phyloP scores from a whole-genome alignment of 768 basidiomycete species.

The Kwoniella dendrophila region DNA sequence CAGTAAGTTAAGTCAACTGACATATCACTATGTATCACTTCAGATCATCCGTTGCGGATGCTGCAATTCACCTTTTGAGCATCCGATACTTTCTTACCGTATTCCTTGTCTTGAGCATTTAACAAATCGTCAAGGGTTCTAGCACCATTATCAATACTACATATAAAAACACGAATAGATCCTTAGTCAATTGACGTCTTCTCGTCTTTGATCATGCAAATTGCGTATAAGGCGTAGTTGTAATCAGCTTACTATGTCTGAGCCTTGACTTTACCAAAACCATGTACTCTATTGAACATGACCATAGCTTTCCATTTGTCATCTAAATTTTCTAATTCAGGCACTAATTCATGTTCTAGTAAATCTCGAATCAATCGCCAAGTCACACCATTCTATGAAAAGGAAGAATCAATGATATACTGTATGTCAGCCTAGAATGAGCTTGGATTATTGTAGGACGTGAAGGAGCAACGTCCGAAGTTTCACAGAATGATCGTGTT shows the following conservation, averaged over 20 bases:
- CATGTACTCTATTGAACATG: constrained; percentile 45
- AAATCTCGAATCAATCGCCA: constrained; percentile 46
- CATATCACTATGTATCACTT: not conserved
- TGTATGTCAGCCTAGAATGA: not conserved
- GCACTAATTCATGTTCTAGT: constrained; percentile 35
- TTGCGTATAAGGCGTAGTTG: no score
- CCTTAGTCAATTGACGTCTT: not conserved
- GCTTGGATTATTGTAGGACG: not conserved
- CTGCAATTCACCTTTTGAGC: constrained; percentile 38
- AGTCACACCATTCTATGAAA: constrained; percentile 44
- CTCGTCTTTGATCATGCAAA: no score
- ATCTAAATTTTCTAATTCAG: constrained; percentile 33
- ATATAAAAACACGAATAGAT: not conserved
- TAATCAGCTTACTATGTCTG: constrained; percentile 34
- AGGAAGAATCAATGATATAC: not conserved
- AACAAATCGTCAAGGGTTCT: constrained; percentile 46
- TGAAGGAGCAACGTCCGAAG: no score
- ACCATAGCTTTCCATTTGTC: constrained; percentile 33
- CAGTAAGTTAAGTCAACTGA: not conserved
- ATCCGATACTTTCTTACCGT: constrained; percentile 35
- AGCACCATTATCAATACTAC: constrained; percentile 39
- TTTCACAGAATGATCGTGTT: no score
- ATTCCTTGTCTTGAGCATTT: constrained; percentile 24
- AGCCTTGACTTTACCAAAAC: constrained; percentile 38
- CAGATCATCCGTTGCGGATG: not conserved